A percentile compares a stretch with the other conserved stretches of the same genome.
Conservation (phyloP, 306 rosid species). For the Medicago lupulina region DNA sequence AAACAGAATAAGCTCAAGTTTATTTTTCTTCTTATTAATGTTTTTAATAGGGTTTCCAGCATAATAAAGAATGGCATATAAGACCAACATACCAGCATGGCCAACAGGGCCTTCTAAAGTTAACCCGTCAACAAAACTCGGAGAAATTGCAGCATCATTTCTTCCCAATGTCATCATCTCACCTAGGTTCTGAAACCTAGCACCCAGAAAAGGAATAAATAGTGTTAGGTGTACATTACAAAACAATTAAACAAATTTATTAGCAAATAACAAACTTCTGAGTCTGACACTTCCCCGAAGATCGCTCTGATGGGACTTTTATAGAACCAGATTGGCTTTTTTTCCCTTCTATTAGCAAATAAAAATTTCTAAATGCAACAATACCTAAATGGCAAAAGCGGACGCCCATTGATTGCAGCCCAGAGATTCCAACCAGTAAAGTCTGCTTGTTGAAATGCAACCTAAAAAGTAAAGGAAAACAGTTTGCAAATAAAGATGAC, state of each 20-base stretch:
- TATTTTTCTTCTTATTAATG: not conserved
- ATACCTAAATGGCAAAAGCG: conserved; percentile 93
- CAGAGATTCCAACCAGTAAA: conserved; percentile 97
- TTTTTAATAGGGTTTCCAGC: not conserved
- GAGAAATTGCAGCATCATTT: conserved; percentile 87
- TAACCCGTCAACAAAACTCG: conserved; percentile 89
- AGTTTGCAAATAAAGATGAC: conserved; percentile 31
- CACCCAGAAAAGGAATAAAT: conserved; percentile 35
- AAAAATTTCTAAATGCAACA: conserved; percentile 34
- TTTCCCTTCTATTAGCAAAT: not conserved
- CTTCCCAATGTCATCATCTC: conserved; percentile 97
- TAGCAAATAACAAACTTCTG: conserved; percentile 23
- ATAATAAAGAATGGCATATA: not conserved
- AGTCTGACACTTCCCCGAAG: not conserved
- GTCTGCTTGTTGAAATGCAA: conserved; percentile 98
- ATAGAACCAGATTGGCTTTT: not conserved
- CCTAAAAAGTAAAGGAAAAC: conserved; percentile 55
- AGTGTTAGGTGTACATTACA: conserved; percentile 17
- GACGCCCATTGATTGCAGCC: conserved; percentile 96
- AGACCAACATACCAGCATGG: conserved; percentile 68
- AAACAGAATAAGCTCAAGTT: conserved; percentile 31
- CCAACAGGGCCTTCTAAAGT: conserved; percentile 90
- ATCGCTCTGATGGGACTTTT: not conserved
- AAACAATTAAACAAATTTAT: conserved; percentile 1
- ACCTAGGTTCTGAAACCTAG: conserved; percentile 92